These are phyloP conservation scores for Termitomyces sp. DNA, from an alignment of 768 basidiomycete species.

Conservation along the genomic window DNA sequence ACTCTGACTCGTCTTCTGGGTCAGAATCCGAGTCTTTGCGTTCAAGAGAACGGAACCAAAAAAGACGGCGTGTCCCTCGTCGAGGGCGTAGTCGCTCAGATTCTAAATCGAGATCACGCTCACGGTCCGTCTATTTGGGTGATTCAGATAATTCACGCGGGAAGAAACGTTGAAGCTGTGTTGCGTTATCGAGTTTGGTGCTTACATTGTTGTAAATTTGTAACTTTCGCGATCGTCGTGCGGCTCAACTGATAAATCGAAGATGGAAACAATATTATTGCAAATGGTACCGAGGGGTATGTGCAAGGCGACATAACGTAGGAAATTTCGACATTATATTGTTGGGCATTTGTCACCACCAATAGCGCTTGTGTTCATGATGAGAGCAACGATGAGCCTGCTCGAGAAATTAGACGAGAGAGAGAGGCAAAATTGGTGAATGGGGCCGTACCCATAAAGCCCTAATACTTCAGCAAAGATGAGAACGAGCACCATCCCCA, in stretches of 20 bases:
- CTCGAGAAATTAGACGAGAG: not conserved
- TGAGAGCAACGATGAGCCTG: conserved; percentile 79
- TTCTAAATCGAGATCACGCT: conserved; percentile 10
- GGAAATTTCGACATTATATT: conserved; percentile 4
- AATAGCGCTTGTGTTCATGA: conserved; percentile 77
- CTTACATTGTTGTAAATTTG: not conserved
- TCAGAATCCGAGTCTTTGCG: conserved; percentile 31
- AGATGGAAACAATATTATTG: conserved; percentile 8
- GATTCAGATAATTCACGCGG: conserved; percentile 16
- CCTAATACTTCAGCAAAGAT: conserved; percentile 91
- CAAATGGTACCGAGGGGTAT: conserved; percentile 3
- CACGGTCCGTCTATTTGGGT: conserved; percentile 9
- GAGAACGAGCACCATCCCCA: conserved; percentile 94
- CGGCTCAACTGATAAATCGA: not conserved
- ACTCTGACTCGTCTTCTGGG: conserved; percentile 10
- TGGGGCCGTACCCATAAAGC: conserved; percentile 44
- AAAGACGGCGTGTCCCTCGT: conserved; percentile 33
- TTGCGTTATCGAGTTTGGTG: not conserved
- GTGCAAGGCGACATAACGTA: not conserved
- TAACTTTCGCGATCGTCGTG: not conserved
- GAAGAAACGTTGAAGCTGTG: conserved; percentile 4
- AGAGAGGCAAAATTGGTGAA: not conserved
- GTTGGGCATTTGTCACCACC: conserved; percentile 16
- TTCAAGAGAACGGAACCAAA: conserved; percentile 36
- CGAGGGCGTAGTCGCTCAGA: conserved; percentile 14